phyloP scores from a whole-genome alignment of 1,284 basidiomycete species.

The Clitocybe nebularis region DNA sequence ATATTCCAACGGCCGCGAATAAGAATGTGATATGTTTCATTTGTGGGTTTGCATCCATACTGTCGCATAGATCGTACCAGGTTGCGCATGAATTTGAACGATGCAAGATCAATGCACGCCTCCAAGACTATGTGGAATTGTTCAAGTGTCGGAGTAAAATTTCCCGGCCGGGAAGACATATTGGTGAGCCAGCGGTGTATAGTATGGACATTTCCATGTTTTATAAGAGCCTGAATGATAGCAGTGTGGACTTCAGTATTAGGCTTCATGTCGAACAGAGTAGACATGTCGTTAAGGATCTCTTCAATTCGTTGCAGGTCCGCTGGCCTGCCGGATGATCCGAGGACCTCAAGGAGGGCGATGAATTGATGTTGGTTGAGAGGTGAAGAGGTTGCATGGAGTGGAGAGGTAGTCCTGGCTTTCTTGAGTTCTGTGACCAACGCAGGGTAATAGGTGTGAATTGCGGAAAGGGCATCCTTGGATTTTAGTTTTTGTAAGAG shows the following conservation, averaged over 20 bases:
- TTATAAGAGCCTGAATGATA: slow-evolving; percentile 43
- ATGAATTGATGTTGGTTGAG: slow-evolving; percentile 28
- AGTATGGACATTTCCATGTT: slow-evolving; percentile 36
- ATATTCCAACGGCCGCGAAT: slow-evolving; percentile 36
- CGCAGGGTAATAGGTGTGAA: slow-evolving; percentile 33
- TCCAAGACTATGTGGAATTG: slow-evolving; percentile 53
- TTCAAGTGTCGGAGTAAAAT: slow-evolving; percentile 40
- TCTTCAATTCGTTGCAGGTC: slow-evolving; percentile 48
- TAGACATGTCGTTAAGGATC: slow-evolving; percentile 43
- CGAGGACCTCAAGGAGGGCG: slow-evolving; percentile 39
- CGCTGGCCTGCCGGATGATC: slow-evolving; percentile 40
- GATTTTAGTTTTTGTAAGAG: slow-evolving; percentile 26
- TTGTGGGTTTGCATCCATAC: slow-evolving; percentile 41
- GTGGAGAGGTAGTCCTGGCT: slow-evolving; percentile 11
- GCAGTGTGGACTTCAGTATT: slow-evolving; percentile 38
- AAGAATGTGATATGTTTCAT: slow-evolving; percentile 44
- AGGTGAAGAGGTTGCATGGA: slow-evolving; percentile 12
- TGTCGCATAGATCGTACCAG: slow-evolving; percentile 40
- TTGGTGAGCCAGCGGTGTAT: slow-evolving; percentile 44
- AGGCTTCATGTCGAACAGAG: slow-evolving; percentile 39
- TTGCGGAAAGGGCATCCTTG: slow-evolving; percentile 26
- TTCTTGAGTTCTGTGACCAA: slow-evolving; percentile 24
- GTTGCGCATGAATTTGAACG: slow-evolving; percentile 36
- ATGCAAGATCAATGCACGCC: slow-evolving; percentile 33
- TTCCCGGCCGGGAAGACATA: slow-evolving; percentile 45